A percentile compares a stretch with the other conserved stretches of the same genome.
Conservation (phyloP, 495 filamentous ascomycete genomes). For the Penicillium paradoxum region DNA sequence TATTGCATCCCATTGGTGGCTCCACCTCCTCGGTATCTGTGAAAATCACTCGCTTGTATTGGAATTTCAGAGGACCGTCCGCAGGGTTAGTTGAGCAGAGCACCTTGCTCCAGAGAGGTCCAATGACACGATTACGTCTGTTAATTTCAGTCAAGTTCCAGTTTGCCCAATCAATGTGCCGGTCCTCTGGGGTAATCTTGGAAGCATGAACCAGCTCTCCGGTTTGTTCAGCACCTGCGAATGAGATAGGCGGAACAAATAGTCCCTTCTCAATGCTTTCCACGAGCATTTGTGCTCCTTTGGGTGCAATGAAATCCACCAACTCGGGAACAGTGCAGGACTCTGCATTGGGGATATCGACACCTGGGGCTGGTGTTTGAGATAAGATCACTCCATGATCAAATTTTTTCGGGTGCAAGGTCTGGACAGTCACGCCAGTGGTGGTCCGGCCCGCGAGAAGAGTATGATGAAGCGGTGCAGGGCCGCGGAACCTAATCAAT, state of each 20-base stretch:
- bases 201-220: constrained; percentile 37
- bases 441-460: constrained; percentile 51
- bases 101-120: constrained; percentile 50
- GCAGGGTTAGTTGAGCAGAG: constrained; percentile 20
- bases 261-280: constrained; percentile 51
- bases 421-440: constrained; percentile 80
- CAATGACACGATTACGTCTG: constrained; percentile 47
- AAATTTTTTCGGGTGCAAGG: constrained; percentile 66
- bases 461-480: constrained; percentile 76
- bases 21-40: constrained; percentile 36
- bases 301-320: constrained; percentile 32
- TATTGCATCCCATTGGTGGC: constrained; percentile 23
- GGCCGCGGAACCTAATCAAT: constrained; percentile 57
- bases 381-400: constrained; percentile 72
- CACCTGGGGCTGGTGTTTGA: constrained; percentile 55
- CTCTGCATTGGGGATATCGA: constrained; percentile 44
- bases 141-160: constrained; percentile 47
- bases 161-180: constrained; percentile 48
- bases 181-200: constrained; percentile 51
- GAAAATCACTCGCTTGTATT: constrained; percentile 37
- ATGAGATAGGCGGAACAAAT: constrained; percentile 58
- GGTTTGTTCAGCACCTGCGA: constrained; percentile 24
- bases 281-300: constrained; percentile 59
- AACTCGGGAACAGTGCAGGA: constrained; percentile 42
- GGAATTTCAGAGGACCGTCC: constrained; percentile 17